Evolutionary conservation across 2,329 filamentous ascomycete species (phyloP), one percentile per base, ranked within the genome.

Genomic region (Didymellaceae sp.): DNA sequence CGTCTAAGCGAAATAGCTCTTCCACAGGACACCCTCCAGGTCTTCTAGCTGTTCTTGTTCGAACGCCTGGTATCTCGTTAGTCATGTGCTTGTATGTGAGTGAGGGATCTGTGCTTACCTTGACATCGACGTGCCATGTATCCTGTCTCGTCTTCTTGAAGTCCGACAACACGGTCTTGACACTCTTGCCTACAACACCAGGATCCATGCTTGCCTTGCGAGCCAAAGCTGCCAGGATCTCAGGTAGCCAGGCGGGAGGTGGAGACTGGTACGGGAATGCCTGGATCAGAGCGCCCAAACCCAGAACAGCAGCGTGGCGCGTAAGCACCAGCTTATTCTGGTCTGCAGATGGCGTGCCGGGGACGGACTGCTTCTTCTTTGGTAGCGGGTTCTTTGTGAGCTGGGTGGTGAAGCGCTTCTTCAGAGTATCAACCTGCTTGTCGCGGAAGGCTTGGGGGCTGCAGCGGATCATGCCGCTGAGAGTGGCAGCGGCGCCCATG

Each of bases 101-200:
- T 34, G n/a, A 14, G 1, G 17, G 28, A 24, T 6, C 20, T 18
- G 16, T 11, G 50, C 85, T 74, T 77, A 96, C 94, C 88, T 96
- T 97, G 63, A 96, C 90, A 77, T 99, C 94, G 54, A 96, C 93
- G 66, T 88, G 88, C 94, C 94, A 99, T 61, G 93, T 99, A 79
- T 99, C 94, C 74, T 99, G 94, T 72, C 94, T 86, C 35, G 94
- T 99, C 84, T 99, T 99, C 80, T 99, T 99, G 81, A 99, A 99
- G 67, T 99, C 95, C 54, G 91, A 91, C 59, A 99, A 78, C 26
- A 97, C 92, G 14, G 83, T 84, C 82, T 99, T 99, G 9, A 96
- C 95, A 52, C 93, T 94, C 75, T 96, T 96, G 2, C 94, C 94
- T 45, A 99, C 92, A 51, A 95, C 87, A 0, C 94, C 94, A 0